Evolutionary conservation across 2,329 filamentous ascomycete genomes (phyloP).

Genomic region (Cladobotryum mycophilum): DNA sequence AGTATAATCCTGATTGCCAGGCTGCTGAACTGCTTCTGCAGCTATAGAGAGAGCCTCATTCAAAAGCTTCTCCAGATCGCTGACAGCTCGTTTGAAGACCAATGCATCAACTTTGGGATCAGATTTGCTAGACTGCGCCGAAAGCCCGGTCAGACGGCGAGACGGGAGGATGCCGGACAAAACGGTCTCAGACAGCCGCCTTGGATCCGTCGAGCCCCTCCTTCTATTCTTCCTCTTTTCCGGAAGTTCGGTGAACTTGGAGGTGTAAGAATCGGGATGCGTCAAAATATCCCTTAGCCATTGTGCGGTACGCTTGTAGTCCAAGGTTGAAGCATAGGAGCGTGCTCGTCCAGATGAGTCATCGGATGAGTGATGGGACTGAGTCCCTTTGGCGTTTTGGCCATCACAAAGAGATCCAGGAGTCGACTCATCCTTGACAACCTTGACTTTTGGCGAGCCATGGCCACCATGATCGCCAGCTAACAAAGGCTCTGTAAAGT

Average conservation of each 20-base stretch:
- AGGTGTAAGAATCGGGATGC: conserved; percentile 19
- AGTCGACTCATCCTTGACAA: background rate
- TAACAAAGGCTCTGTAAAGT: conserved; percentile 2
- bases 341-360: conserved; percentile 16
- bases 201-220: conserved; percentile 11
- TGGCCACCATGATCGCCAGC: conserved; percentile 1
- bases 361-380: conserved; percentile 6
- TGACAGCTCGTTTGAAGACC: conserved; percentile 31
- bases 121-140: conserved; percentile 16
- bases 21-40: conserved; percentile 31
- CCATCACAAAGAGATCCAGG: background rate
- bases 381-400: conserved; percentile 7
- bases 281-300: conserved; percentile 29
- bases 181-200: conserved; percentile 19
- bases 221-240: conserved; percentile 10
- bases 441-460: conserved; percentile 11
- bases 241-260: conserved; percentile 24
- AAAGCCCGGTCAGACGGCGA: conserved; percentile 14
- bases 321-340: conserved; percentile 23
- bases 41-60: conserved; percentile 41
- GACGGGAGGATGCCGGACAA: conserved; percentile 14
- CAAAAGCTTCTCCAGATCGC: conserved; percentile 41
- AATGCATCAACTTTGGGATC: conserved; percentile 20
- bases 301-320: conserved; percentile 27
- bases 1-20: conserved; percentile 16